A percentile compares a stretch with the other conserved stretches of the same genome.
Evolutionary conservation across 805 yeast species (phyloP).

Genomic region (Lachancea waltii): DNA sequence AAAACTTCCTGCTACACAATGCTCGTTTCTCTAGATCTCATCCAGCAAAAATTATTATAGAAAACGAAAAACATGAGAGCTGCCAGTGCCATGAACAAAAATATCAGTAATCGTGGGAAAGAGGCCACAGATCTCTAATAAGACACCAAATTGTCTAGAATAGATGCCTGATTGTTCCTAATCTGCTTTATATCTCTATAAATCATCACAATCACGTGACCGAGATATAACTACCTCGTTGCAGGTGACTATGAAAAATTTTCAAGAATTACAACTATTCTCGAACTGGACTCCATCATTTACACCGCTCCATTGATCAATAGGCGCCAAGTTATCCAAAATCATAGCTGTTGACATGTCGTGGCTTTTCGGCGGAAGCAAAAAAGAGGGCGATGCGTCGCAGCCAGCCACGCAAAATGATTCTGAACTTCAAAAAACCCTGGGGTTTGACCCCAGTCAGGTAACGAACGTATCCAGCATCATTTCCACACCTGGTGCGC

Average conservation of each 20-base stretch:
- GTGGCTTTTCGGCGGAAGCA: conserved; percentile 23
- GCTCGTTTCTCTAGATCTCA: no score
- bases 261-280: background rate
- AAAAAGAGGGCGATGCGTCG: conserved; percentile 9
- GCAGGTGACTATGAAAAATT: conserved; percentile 1
- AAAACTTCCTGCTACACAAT: no score
- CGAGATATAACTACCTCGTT: no score
- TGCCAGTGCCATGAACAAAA: no score
- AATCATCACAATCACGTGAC: no score
- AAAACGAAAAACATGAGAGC: no score
- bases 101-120: no score
- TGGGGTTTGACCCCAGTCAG: conserved; percentile 60
- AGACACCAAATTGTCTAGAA: no score
- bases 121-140: no score
- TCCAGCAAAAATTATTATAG: no score
- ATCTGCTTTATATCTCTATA: no score
- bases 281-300: background rate
- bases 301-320: background rate
- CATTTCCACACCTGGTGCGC: conserved; percentile 51
- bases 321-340: conserved; percentile 1
- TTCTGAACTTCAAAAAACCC: conserved; percentile 19
- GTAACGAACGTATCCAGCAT: conserved; percentile 58
- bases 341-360: conserved; percentile 14
- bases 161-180: no score
- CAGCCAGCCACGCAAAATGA: conserved; percentile 13